Conservation (phyloP, 73 alveolate genomes). For the Tetrahymena borealis region DNA sequence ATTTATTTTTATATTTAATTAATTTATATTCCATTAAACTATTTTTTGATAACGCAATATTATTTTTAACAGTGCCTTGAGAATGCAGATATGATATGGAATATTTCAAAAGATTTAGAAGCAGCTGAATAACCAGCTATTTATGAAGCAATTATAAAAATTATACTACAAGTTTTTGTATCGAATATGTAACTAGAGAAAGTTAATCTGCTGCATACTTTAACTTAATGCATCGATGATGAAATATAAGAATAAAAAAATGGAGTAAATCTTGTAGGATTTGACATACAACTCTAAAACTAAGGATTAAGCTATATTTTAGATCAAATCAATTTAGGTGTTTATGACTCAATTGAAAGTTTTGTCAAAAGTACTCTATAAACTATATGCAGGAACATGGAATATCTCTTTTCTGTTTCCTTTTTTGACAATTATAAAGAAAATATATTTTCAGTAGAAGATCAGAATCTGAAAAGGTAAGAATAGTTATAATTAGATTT, state of each 20-base stretch:
- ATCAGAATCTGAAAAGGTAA: neutral
- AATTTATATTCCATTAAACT: neutral
- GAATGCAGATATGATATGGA: neutral
- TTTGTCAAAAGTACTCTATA: neutral
- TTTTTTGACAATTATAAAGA: neutral
- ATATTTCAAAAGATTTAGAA: neutral
- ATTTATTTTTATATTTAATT: neutral
- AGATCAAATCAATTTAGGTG: neutral
- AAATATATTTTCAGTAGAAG: neutral
- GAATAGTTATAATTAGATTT: neutral
- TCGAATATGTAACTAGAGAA: neutral
- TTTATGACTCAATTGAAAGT: neutral
- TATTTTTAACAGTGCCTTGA: neutral
- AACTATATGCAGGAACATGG: neutral
- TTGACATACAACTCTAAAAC: neutral
- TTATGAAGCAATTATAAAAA: neutral
- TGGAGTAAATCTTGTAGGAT: neutral
- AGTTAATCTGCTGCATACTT: neutral
- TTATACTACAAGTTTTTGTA: neutral
- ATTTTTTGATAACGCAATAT: neutral
- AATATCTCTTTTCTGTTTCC: neutral
- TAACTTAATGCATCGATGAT: neutral
- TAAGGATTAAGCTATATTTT: neutral
- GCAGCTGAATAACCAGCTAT: neutral
- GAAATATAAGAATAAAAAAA: neutral